These are phyloP conservation scores for Plasmopara halstedii DNA, from an alignment of 352 stramenopile genomes.

Conservation along the genomic window DNA sequence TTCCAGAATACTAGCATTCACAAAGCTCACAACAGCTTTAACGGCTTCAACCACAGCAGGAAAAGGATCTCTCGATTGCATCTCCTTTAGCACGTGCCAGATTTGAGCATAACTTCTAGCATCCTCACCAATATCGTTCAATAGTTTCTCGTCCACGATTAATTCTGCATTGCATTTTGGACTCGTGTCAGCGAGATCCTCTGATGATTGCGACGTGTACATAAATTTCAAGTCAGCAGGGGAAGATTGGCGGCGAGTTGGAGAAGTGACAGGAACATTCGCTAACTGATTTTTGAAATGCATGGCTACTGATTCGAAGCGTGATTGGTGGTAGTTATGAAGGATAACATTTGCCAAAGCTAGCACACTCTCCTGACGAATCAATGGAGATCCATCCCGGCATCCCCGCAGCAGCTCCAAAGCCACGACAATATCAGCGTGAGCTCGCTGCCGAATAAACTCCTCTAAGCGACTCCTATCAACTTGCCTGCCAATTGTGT, in stretches of 20 bases:
- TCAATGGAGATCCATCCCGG: slow-evolving; percentile 75
- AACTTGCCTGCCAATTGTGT: slow-evolving; percentile 36
- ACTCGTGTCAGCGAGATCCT: slow-evolving; percentile 7
- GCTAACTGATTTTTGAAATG: slow-evolving; percentile 60
- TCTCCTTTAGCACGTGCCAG: slow-evolving; percentile 76
- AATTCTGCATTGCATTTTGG: slow-evolving; percentile 17
- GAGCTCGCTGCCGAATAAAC: slow-evolving; percentile 47
- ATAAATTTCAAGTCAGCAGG: slow-evolving; percentile 3
- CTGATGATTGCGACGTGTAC: slow-evolving; percentile 1
- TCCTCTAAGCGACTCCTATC: slow-evolving; percentile 47
- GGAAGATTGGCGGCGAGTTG: slow-evolving; percentile 1
- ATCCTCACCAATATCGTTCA: slow-evolving; percentile 38
- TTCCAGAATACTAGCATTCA: slow-evolving; percentile 52
- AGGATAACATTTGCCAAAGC: slow-evolving; percentile 80
- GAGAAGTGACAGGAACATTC: not conserved
- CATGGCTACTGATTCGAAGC: slow-evolving; percentile 79
- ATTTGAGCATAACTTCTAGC: slow-evolving; percentile 82
- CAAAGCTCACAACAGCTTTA: slow-evolving; percentile 57
- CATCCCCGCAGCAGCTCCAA: slow-evolving; percentile 60
- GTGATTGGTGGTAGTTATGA: slow-evolving; percentile 79
- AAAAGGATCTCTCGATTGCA: slow-evolving; percentile 86
- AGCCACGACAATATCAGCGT: slow-evolving; percentile 62
- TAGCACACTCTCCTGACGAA: slow-evolving; percentile 77
- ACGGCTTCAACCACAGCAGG: slow-evolving; percentile 52
- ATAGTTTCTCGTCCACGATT: slow-evolving; percentile 37